phyloP scores from a whole-genome alignment of 345 rosid species.

The Erucastrum elatum region DNA sequence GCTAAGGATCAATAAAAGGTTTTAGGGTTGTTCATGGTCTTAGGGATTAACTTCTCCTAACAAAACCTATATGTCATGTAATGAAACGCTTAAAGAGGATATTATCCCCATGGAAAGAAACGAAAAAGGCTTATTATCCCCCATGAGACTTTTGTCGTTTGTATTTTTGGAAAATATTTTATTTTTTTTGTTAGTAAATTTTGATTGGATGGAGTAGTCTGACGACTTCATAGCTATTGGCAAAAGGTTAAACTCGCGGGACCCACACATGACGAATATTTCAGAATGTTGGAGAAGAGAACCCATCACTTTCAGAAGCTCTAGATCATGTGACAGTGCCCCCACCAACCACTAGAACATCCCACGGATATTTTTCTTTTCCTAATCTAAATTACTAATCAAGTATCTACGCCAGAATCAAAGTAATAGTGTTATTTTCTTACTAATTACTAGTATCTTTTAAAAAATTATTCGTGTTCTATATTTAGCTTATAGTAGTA shows the following conservation, averaged over 20 bases:
- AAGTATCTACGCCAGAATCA: neutral
- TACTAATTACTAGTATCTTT: too few relatives aligned
- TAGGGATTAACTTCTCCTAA: too few relatives aligned
- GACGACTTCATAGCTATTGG: conserved; percentile 1
- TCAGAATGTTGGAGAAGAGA: conserved; percentile 16
- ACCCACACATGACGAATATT: conserved; percentile 17
- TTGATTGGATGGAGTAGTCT: conserved; percentile 10
- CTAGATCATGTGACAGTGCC: conserved; percentile 9
- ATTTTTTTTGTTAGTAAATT: neutral
- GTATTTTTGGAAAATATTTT: neutral
- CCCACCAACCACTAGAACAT: conserved; percentile 17
- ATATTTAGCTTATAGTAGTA: too few relatives aligned
- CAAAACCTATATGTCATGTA: too few relatives aligned
- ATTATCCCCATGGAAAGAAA: too few relatives aligned
- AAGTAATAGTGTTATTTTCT: neutral
- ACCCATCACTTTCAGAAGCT: neutral
- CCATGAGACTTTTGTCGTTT: neutral
- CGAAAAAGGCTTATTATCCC: too few relatives aligned
- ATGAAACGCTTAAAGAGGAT: too few relatives aligned
- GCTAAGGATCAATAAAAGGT: too few relatives aligned
- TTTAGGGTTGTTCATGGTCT: too few relatives aligned
- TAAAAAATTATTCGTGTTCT: too few relatives aligned
- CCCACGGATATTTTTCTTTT: neutral
- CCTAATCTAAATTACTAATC: neutral
- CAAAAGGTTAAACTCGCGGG: neutral